Evolutionary conservation across 495 filamentous ascomycete species (phyloP).

Genomic region (Geopyxis carbonaria): DNA sequence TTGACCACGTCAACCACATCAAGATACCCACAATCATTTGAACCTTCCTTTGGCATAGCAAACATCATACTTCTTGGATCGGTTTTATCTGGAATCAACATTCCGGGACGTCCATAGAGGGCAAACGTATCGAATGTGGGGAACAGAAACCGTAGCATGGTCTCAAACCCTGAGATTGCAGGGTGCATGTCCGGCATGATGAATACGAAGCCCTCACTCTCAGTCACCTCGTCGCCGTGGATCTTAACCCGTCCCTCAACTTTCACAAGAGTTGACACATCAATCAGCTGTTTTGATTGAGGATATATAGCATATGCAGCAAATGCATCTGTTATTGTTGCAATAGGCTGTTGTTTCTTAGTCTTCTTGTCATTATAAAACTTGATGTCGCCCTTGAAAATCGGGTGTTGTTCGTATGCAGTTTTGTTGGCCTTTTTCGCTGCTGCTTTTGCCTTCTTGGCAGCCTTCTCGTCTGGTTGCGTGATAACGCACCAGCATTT

Average conservation of each 20-base stretch:
- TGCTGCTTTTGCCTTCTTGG: conserved; percentile 62
- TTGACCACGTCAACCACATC: conserved; percentile 70
- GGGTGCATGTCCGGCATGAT: conserved; percentile 91
- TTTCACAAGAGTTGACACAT: conserved; percentile 86
- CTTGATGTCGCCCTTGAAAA: conserved; percentile 72
- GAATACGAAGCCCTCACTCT: conserved; percentile 85
- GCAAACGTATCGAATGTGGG: conserved; percentile 87
- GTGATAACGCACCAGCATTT: conserved; percentile 90
- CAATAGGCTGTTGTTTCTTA: conserved; percentile 80
- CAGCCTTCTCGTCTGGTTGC: conserved; percentile 83
- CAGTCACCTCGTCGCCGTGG: conserved; percentile 52
- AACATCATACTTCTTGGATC: conserved; percentile 92
- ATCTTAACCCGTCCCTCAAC: conserved; percentile 82
- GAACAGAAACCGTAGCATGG: conserved; percentile 87
- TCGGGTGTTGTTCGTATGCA: conserved; percentile 43
- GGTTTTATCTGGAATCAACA: conserved; percentile 68
- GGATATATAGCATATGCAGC: conserved; percentile 92
- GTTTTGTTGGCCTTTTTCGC: conserved; percentile 57
- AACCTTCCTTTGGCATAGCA: conserved; percentile 65
- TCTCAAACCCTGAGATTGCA: conserved; percentile 85
- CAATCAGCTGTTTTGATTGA: conserved; percentile 78
- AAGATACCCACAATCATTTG: conserved; percentile 72
- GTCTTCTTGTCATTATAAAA: conserved; percentile 89
- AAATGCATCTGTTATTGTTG: conserved; percentile 77
- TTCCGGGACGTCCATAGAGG: conserved; percentile 77